Conservation (phyloP, 2,329 filamentous ascomycete genomes). For the Dothistroma septosporum region DNA sequence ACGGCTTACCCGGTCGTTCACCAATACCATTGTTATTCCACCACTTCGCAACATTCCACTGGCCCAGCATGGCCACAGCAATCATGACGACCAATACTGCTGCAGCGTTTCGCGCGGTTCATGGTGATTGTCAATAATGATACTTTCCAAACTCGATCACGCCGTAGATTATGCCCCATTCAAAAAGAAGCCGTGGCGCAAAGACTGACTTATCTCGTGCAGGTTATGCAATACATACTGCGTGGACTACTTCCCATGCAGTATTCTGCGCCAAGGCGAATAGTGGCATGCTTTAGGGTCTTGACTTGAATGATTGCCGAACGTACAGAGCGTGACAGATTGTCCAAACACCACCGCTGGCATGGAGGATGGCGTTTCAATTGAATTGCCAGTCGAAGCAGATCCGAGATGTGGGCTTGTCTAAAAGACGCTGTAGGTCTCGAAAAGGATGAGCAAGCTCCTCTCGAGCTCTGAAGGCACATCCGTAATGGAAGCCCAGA, state of each 20-base stretch:
- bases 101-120: not conserved
- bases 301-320: not conserved
- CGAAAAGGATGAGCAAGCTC: too few species aligned
- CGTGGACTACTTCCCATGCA: constrained; percentile 4
- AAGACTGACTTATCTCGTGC: not conserved
- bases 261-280: constrained; percentile 1
- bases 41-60: constrained; percentile 1
- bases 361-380: not conserved
- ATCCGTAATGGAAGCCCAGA: too few species aligned
- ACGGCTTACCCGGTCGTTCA: not conserved
- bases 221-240: not conserved
- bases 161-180: not conserved
- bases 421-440: too few species aligned
- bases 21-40: not conserved
- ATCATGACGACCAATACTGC: not conserved
- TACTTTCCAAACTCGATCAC: not conserved
- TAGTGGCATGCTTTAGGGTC: constrained; percentile 5
- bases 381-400: too few species aligned
- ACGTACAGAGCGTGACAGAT: not conserved
- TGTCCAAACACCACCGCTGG: constrained; percentile 3
- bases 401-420: too few species aligned
- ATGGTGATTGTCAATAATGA: not conserved
- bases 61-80: not conserved
- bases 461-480: too few species aligned
- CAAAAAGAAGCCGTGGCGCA: constrained; percentile 1